Percentiles rank a stretch among this genome's conserved stretches.
These are phyloP conservation scores for Vitis hybrid DNA, from an alignment of 177 flowering plant genomes.

Conservation along the genomic window DNA sequence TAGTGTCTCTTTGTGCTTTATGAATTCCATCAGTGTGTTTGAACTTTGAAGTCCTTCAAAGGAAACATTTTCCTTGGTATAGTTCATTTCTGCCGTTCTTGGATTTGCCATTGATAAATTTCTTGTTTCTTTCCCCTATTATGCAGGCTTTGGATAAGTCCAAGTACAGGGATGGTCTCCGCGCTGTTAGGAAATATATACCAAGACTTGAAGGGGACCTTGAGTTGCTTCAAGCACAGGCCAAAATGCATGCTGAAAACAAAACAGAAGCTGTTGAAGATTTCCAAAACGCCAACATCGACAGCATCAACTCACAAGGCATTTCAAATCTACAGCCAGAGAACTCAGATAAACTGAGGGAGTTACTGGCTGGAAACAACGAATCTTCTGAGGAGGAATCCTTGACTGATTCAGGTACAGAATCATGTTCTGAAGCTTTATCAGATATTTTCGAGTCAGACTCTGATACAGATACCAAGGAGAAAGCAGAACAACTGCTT, in stretches of 20 bases:
- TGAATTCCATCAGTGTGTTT: background rate
- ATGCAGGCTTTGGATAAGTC: constrained; percentile 88
- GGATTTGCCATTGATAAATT: background rate
- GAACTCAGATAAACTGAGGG: constrained; percentile 32
- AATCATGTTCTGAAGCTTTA: constrained; percentile 70
- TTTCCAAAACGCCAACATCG: constrained; percentile 15
- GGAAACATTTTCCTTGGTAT: background rate
- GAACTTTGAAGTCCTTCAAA: background rate
- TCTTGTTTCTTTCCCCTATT: background rate
- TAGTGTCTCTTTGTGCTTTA: background rate
- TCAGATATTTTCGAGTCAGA: constrained; percentile 95
- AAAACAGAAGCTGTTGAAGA: constrained; percentile 19
- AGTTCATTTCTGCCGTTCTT: background rate
- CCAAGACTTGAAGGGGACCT: constrained; percentile 89
- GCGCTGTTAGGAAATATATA: constrained; percentile 68
- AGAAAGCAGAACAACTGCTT: constrained; percentile 47
- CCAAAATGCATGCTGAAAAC: constrained; percentile 27
- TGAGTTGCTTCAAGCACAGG: constrained; percentile 56
- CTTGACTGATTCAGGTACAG: constrained; percentile 28
- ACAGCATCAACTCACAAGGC: constrained; percentile 5
- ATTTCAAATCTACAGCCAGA: constrained; percentile 20
- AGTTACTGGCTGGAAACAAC: constrained; percentile 27
- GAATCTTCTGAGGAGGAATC: constrained; percentile 33
- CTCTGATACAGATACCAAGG: constrained; percentile 46
- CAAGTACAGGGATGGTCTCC: constrained; percentile 70